Evolutionary conservation across 139 green algal species (phyloP).

Genomic region (Mychonastes homosphaera): DNA sequence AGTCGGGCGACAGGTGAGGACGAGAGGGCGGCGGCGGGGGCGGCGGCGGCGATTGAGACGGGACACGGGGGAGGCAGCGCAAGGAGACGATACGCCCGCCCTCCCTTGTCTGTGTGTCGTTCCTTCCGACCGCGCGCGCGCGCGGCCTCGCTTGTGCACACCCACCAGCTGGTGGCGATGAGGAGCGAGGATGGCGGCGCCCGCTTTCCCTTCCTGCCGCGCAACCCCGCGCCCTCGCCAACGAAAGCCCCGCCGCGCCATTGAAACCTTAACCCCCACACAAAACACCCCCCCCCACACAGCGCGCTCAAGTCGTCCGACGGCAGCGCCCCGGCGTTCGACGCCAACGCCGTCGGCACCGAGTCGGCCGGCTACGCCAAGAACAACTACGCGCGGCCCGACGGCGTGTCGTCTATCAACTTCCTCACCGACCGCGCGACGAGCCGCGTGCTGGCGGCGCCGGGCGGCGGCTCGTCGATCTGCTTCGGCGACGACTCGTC

Average conservation of each 20-base stretch:
- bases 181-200: no score
- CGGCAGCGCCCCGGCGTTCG: background rate
- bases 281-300: background rate
- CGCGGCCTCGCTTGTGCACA: background rate
- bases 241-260: background rate
- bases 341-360: background rate
- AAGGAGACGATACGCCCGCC: no score
- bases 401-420: slow-evolving; percentile 49
- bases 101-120: background rate
- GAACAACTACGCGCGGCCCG: slow-evolving; percentile 64
- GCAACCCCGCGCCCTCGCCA: no score
- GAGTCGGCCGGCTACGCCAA: background rate
- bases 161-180: no score
- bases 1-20: slow-evolving; percentile 46
- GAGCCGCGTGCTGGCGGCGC: slow-evolving; percentile 70
- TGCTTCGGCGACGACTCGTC: slow-evolving; percentile 46
- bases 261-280: background rate
- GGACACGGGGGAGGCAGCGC: no score
- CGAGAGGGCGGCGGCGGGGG: background rate
- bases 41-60: no score
- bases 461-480: slow-evolving; percentile 55
- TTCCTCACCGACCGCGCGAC: slow-evolving; percentile 19
- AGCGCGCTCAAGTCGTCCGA: background rate
- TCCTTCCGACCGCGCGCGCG: background rate
- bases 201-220: no score